These are phyloP conservation scores for Pythium sp. DNA, from an alignment of 352 stramenopile species.

Conservation along the genomic window DNA sequence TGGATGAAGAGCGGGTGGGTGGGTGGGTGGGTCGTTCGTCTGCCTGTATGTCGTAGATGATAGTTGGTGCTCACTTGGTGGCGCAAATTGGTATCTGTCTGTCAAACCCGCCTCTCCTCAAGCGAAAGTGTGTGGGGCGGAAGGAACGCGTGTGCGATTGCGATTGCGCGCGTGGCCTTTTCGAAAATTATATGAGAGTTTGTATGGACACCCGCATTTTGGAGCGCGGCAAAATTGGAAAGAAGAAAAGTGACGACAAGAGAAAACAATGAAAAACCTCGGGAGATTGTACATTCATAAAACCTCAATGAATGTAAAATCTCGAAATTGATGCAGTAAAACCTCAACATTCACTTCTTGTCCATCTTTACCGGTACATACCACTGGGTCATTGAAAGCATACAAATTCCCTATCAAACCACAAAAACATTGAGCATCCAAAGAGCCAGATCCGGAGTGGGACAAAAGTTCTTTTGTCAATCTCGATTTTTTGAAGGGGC, in stretches of 20 bases:
- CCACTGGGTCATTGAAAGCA: neutral
- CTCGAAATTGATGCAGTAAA: neutral
- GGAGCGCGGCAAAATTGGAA: neutral
- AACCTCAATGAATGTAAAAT: constrained; percentile 7
- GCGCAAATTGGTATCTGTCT: constrained; percentile 5
- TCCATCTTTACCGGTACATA: neutral
- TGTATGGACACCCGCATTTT: constrained; percentile 5
- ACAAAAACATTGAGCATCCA: neutral
- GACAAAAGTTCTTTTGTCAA: neutral
- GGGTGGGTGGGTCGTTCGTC: neutral
- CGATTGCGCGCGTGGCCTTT: constrained; percentile 5
- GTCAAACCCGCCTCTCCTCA: neutral
- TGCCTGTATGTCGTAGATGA: neutral
- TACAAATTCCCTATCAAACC: neutral
- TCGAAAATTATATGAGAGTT: constrained; percentile 10
- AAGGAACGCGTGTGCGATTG: constrained; percentile 12
- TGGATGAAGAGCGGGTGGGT: neutral
- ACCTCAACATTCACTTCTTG: neutral
- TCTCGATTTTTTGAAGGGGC: neutral
- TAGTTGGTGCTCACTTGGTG: neutral
- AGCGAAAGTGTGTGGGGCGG: constrained; percentile 1
- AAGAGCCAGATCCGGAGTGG: neutral
- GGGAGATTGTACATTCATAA: neutral
- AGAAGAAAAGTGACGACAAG: neutral
- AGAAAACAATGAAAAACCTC: neutral